Evolutionary conservation across 2,329 filamentous ascomycete species (phyloP), one percentile per base, ranked within the genome.

Genomic region (Aspergillus pseudotamarii): DNA sequence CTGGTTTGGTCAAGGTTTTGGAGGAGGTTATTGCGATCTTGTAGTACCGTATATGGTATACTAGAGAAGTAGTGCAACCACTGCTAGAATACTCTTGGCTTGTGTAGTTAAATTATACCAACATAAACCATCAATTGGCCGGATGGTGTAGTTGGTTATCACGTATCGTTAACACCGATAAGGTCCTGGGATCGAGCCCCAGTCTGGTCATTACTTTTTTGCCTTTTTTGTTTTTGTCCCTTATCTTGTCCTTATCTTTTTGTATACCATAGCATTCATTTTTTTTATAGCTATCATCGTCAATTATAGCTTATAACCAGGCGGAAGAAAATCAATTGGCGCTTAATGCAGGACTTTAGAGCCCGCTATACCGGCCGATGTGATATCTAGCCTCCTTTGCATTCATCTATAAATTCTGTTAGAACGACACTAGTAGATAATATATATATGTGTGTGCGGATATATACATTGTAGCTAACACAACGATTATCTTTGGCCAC

Each of bases 81-180:
- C 4, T 45, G 43, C 16, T 4, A 21, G 2, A 1, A 8, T 48
- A 8, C 11, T 3, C 34, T 36, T 36, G 12, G 34, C 6, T 19
- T 2, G 16, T 30, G 3, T 30, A 50, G 5, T 1, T 6, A 32
- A 50, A 50, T 32, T 30, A 48, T 4, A 6, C 8, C 1, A 0
- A 0, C 2, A 14, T 3, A 14, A 30, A 11, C n/a, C 19, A 51
- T 51, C 23, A 65, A 58, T 63, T 68, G 69, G 71, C 70, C 66
- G 72, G 71, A 72, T 73, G 68, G 70, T 71, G 72, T 73, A 73
- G 71, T 72, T 72, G 72, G 70, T 55, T 74, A 46, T 36, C 16
- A 26, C 23, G n/a, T 41, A 56, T 60, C 28, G 28, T 41, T 48
- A 36, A 50, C n/a, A 30, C 30, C 19, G 30, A 58, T 57, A 19